Base-by-base conservation (phyloP, 129 eudicot species). In the Calendula officinalis region DNA sequence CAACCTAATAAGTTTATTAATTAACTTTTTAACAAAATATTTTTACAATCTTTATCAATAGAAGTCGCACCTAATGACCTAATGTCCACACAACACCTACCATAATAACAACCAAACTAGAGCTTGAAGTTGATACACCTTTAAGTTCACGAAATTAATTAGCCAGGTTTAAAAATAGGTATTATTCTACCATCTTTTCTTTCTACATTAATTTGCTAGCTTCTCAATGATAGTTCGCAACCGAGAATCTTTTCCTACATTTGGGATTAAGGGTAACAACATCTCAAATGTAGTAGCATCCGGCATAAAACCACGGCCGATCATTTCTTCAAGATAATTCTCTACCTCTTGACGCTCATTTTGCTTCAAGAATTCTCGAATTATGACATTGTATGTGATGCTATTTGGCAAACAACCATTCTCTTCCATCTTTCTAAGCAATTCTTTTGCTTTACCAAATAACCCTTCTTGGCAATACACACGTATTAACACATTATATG, bases 351-450 rank as follows among this genome's bases (percentile, higher is more conserved):
- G 4, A 62, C 41, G 30, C 30, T 69, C 70, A 4, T 75, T 54
- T 22, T 40, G 56, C 52, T 75, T 68, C 39, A 75, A 33, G 33
- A 67, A 61, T 15, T 38, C 75, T 54, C 60, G 55, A 55, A 66
- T n/a, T 5, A 61, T 49, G 44, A 78, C 75, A 62, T 72, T 65
- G 10, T 60, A 66, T 5, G 71, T 62, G 48, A 72, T 8, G 7
- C 66, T 66, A 52, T 60, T 34, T 11, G 69, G 75, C 54, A 72
- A 44, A 61, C 59, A 66, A 17, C 69, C 77, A 66, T 59, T 46
- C 9, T 70, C 60, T 66, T 59, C 60, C 74, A 77, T 77, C 33
- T 32, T 60, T 8, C 1, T n/a, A 27, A 73, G 54, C 46, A 64
- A 54, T 37, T 55, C 72, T 66, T 53, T 70, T 0, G 72, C 81